Base-by-base conservation (phyloP, 192 early-diverging fungal genomes). In the Chytriomyces sp. region DNA sequence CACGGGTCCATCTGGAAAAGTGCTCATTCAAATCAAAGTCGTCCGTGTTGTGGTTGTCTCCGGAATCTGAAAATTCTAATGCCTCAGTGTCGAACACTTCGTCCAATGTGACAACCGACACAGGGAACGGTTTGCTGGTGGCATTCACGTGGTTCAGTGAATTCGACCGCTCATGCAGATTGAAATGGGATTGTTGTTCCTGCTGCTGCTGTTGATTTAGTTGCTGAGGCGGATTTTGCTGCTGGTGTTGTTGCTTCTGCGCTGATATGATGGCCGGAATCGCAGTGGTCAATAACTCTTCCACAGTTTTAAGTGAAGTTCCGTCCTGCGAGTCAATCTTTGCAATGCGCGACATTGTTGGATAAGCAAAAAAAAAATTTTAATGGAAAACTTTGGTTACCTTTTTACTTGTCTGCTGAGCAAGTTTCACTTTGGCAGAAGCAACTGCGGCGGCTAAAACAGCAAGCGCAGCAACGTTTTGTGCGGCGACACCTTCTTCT, bases 1-100 rank as follows among this genome's bases (percentile, higher is more conserved):
- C 72, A 6, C 53, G 20, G 7, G 62, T 67, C 82, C 82, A 82
- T 9, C 82, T 61, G 7, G 71, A 73, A 62, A 73, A 73, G 7
- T n/a, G 60, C 44, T 73, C 71, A 64, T 64, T 43, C 20, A 63
- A 28, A 26, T 73, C 45, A 10, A 60, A 59, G 8, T 73, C 59
- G 10, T 73, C 71, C 13, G 28, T n/a, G 13, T 62, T 62, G 16
- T 63, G 18, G 60, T 48, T 35, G 16, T n/a, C 24, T n/a, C 45
- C 71, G 13, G 18, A 18, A 45, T 60, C 61, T 8, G 35, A 73
- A 57, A 57, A 57, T 8, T 73, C 71, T 7, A 62, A 28, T 28
- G 71, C 71, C 16, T 73, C 71, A 18, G 60, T 73, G 45, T 73
- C 71, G 43, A 73, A 73, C 7, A 73, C 10, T 23, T 73, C 71